These are phyloP conservation scores for Tricharina praecox DNA, from an alignment of 495 filamentous ascomycete species.

Conservation along the genomic window DNA sequence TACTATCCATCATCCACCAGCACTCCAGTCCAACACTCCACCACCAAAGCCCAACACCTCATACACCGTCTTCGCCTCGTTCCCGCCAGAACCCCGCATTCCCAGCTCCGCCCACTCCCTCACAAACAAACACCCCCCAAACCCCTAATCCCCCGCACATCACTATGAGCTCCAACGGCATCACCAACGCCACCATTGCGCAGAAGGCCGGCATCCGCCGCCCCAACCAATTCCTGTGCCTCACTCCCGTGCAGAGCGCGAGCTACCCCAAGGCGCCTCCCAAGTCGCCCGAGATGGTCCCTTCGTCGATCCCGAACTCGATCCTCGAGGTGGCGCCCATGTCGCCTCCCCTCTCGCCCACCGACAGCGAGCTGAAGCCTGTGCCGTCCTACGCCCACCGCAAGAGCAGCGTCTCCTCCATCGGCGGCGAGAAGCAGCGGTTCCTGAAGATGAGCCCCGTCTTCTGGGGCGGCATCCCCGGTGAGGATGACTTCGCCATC, in stretches of 20 bases:
- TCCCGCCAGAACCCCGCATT: neutral
- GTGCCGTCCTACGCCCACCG: too few species aligned
- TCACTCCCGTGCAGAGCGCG: conserved; percentile 22
- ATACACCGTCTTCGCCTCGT: neutral
- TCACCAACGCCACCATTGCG: conserved; percentile 11
- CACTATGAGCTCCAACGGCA: too few species aligned
- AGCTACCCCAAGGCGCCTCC: conserved; percentile 25
- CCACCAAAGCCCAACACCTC: neutral
- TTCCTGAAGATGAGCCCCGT: conserved; percentile 28
- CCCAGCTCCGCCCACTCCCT: too few species aligned
- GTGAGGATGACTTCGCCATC: conserved; percentile 26
- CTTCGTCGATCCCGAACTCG: conserved; percentile 3
- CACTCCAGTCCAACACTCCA: neutral
- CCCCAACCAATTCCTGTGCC: conserved; percentile 22
- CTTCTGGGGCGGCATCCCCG: conserved; percentile 23
- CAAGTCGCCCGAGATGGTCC: conserved; percentile 10
- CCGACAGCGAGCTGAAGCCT: conserved; percentile 6
- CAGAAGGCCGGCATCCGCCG: conserved; percentile 15
- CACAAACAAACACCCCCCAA: too few species aligned
- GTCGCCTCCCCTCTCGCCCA: conserved; percentile 12
- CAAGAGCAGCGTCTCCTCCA: conserved; percentile 21
- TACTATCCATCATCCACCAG: neutral
- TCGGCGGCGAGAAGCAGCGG: conserved; percentile 22
- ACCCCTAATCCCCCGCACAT: too few species aligned
- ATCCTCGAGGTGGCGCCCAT: conserved; percentile 1